Conservation (phyloP, 2,329 filamentous ascomycete species). For the Chaetomiaceae sp. region DNA sequence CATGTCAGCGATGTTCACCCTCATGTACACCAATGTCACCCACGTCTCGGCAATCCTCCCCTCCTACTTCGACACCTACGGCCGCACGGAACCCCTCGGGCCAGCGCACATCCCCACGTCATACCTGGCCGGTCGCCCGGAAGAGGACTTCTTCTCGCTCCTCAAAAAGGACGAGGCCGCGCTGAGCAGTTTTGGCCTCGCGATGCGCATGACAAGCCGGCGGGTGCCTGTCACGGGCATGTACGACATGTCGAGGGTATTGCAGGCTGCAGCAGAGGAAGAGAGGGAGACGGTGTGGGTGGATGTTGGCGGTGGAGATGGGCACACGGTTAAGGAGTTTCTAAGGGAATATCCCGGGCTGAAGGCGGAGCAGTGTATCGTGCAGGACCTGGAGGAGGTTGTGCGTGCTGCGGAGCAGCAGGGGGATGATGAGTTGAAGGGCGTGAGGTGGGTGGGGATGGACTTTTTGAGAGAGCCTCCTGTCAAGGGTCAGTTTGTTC, state of each 20-base stretch:
- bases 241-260: slow-evolving; percentile 28
- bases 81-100: slow-evolving; percentile 24
- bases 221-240: slow-evolving; percentile 29
- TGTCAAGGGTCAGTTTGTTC: slow-evolving; percentile 29
- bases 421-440: slow-evolving; percentile 16
- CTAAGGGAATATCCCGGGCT: slow-evolving; percentile 25
- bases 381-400: slow-evolving; percentile 32
- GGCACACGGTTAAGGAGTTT: slow-evolving; percentile 29
- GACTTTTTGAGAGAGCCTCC: slow-evolving; percentile 32
- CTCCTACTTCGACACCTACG: slow-evolving; percentile 30
- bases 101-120: slow-evolving; percentile 27
- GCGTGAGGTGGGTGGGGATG: slow-evolving; percentile 26
- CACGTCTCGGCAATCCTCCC: slow-evolving; percentile 22
- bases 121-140: slow-evolving; percentile 26
- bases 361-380: slow-evolving; percentile 26
- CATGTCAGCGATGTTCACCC: slow-evolving; percentile 25
- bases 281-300: slow-evolving; percentile 27
- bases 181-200: slow-evolving; percentile 27
- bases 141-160: slow-evolving; percentile 27
- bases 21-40: slow-evolving; percentile 26
- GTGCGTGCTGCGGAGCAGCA: slow-evolving; percentile 20
- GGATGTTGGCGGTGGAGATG: slow-evolving; percentile 33
- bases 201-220: slow-evolving; percentile 27
- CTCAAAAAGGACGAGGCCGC: slow-evolving; percentile 24
- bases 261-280: slow-evolving; percentile 1